Conservation (phyloP, 2,329 filamentous ascomycete genomes). For the Aureobasidium sp. region DNA sequence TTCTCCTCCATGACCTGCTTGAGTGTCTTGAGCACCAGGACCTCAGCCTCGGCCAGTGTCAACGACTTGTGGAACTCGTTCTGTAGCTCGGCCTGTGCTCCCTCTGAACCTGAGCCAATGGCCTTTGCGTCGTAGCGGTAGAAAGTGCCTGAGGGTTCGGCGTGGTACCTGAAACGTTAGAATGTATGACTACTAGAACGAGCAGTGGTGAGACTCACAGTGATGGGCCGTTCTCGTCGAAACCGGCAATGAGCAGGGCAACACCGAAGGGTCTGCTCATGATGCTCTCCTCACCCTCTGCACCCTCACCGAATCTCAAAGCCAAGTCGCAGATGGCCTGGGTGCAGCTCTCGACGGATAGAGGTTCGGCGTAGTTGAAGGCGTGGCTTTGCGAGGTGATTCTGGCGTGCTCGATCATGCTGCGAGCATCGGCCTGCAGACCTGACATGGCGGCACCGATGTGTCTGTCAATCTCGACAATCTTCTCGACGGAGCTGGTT, state of each 20-base stretch:
- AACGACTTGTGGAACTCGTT: slow-evolving; percentile 99
- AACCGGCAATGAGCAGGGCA: slow-evolving; percentile 89
- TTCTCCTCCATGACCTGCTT: slow-evolving; percentile 99
- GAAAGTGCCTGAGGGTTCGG: slow-evolving; percentile 95
- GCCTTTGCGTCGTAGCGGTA: slow-evolving; percentile 99
- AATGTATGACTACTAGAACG: not conserved
- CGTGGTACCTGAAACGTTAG: slow-evolving; percentile 63
- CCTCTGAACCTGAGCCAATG: slow-evolving; percentile 94
- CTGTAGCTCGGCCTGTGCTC: slow-evolving; percentile 94
- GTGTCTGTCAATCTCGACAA: slow-evolving; percentile 97
- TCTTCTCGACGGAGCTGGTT: slow-evolving; percentile 97
- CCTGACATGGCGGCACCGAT: slow-evolving; percentile 99
- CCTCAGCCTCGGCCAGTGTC: slow-evolving; percentile 87
- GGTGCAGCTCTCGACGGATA: slow-evolving; percentile 94
- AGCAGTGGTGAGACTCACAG: slow-evolving; percentile 47
- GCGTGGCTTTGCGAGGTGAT: slow-evolving; percentile 95
- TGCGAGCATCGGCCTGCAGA: slow-evolving; percentile 92
- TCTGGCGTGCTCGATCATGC: slow-evolving; percentile 96
- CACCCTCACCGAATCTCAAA: slow-evolving; percentile 91
- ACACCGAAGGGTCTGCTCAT: slow-evolving; percentile 98
- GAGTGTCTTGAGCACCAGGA: slow-evolving; percentile 89
- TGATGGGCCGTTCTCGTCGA: slow-evolving; percentile 93
- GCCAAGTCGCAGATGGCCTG: slow-evolving; percentile 98
- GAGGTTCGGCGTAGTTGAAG: slow-evolving; percentile 95
- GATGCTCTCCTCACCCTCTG: slow-evolving; percentile 86